Evolutionary conservation across 257 asterid species (phyloP), one percentile per base, ranked within the genome.

Genomic region (Ballota nigra): DNA sequence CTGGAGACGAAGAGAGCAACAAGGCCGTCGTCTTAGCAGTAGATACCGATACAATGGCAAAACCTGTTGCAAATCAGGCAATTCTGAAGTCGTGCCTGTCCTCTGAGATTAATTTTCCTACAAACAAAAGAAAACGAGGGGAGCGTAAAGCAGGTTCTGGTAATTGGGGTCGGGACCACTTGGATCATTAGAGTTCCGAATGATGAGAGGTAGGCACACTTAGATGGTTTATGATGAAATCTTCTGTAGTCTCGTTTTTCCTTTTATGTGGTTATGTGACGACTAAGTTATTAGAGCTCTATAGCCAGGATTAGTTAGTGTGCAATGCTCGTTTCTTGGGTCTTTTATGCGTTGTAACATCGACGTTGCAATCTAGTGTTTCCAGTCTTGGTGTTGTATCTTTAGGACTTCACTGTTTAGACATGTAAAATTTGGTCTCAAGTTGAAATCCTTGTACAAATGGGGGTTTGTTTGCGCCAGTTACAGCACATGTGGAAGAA

Each of bases 111-210:
- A 83, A 82, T 31, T 84, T 92, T 70, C 97, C 96, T 8, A 86
- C 74, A 43, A 87, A 85, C 65, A 92, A 92, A 82, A 84, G 96
- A 75, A 89, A 92, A 74, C 86, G 96, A 11, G 97, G 97, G 28
- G 97, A 89, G 74, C 96, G 97, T 28, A 89, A 83, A 79, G 96
- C 92, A 9, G 86, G 92, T 63, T 80, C 90, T 23, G 82, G 75
- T 62, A 86, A 87, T 19, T 92, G 96, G 97, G 84, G 80, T 62
- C 86, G 90, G 18, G 71, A 43, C 88, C 88, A 13, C 83, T 83
- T 70, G 90, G 84, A 70, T 31, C 49, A 26, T 29, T 41, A 40
- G 34, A 31, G 34, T 31, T 31, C 34, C 6, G 6, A 19, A 68
- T 31, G n/a, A 52, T 31, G 19, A 5, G 33, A 43, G 20, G 31